phyloP scores from a whole-genome alignment of 176 grass and related monocot species.

The Rhipidocladum racemiflorum region DNA sequence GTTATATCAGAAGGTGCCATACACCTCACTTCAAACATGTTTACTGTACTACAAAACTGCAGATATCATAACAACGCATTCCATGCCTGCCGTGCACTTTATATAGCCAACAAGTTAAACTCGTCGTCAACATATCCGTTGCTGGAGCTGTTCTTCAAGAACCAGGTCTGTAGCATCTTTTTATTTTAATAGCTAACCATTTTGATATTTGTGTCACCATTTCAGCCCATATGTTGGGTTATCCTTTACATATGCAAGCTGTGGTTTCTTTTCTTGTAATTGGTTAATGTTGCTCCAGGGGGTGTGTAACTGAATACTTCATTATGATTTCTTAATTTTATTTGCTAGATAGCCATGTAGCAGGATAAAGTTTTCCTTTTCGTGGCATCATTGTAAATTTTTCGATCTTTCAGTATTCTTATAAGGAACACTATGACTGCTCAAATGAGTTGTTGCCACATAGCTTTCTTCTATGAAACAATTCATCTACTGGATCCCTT shows the following conservation, averaged over 20 bases:
- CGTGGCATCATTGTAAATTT: background rate
- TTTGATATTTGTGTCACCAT: background rate
- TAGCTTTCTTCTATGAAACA: background rate
- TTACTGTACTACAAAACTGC: conserved; percentile 22
- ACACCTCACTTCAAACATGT: background rate
- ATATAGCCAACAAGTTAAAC: conserved; percentile 89
- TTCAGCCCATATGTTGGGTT: background rate
- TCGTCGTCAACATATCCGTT: conserved; percentile 79
- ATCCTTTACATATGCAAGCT: background rate
- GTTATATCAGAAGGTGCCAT: background rate
- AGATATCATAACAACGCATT: conserved; percentile 90
- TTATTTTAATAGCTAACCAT: background rate
- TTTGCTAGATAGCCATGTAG: background rate
- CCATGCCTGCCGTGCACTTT: conserved; percentile 75
- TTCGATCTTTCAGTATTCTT: background rate
- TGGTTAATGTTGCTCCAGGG: background rate
- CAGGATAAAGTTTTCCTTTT: background rate
- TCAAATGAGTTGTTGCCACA: background rate
- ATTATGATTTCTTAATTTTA: background rate
- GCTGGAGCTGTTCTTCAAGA: conserved; percentile 84
- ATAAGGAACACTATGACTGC: background rate
- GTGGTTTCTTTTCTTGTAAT: background rate
- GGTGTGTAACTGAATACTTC: background rate
- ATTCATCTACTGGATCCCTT: background rate
- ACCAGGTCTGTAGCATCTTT: conserved; percentile 49